Conservation (phyloP, 768 basidiomycete genomes). For the Tylopilus intermedius region DNA sequence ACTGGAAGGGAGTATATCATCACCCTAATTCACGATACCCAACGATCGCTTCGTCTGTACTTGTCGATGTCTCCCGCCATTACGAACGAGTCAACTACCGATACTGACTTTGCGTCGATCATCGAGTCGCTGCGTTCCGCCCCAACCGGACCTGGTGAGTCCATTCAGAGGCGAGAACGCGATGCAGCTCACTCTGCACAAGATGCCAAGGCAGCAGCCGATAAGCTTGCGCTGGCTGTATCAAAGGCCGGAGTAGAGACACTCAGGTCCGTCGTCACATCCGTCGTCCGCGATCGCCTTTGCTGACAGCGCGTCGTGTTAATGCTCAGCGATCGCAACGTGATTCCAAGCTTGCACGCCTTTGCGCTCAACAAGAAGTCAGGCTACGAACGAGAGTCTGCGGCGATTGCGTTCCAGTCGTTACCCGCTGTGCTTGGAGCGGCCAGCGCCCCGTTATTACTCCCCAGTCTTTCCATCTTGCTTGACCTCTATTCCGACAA, state of each 20-base stretch:
- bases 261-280: constrained; percentile 44
- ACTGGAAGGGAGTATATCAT: constrained; percentile 15
- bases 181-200: constrained; percentile 7
- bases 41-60: constrained; percentile 8
- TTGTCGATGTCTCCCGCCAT: constrained; percentile 50
- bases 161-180: background rate
- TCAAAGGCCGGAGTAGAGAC: constrained; percentile 57
- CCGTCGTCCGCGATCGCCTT: constrained; percentile 2
- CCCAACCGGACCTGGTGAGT: constrained; percentile 57
- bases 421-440: constrained; percentile 66
- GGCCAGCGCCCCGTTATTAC: constrained; percentile 64
- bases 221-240: constrained; percentile 71
- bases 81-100: constrained; percentile 37
- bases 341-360: constrained; percentile 59
- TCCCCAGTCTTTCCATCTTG: constrained; percentile 70
- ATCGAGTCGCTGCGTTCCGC: constrained; percentile 49
- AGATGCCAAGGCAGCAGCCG: constrained; percentile 84
- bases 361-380: constrained; percentile 84
- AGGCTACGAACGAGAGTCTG: constrained; percentile 84
- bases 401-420: constrained; percentile 75
- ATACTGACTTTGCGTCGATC: constrained; percentile 40
- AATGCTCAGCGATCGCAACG: constrained; percentile 47
- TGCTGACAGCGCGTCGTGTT: constrained; percentile 14
- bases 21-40: constrained; percentile 22
- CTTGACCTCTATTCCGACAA: constrained; percentile 91